A percentile compares a stretch with the other conserved stretches of the same genome.
phyloP scores from a whole-genome alignment of 768 basidiomycete genomes.

The Termitomyces eurrhizus region DNA sequence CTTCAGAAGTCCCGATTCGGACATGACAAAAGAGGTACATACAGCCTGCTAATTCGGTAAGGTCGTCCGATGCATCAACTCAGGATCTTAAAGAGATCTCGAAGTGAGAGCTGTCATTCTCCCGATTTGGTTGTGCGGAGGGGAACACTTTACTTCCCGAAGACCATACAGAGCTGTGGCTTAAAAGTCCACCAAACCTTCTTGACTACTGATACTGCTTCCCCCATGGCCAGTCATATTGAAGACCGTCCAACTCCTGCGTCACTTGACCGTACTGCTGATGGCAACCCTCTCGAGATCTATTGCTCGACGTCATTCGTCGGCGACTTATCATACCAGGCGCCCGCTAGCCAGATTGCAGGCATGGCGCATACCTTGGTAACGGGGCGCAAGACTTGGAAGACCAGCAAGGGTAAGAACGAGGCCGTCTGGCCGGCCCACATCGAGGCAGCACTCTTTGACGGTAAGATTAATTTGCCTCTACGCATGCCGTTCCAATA shows the following conservation, averaged over 20 bases:
- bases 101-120: constrained; percentile 2
- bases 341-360: constrained; percentile 8
- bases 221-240: constrained; percentile 8
- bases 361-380: constrained; percentile 28
- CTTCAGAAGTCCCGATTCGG: constrained; percentile 13
- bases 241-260: constrained; percentile 4
- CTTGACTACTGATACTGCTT: background rate
- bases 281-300: constrained; percentile 13
- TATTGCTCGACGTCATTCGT: constrained; percentile 17
- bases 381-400: constrained; percentile 53
- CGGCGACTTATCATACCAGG: constrained; percentile 16
- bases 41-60: constrained; percentile 7
- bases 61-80: constrained; percentile 7
- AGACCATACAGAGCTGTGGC: constrained; percentile 6
- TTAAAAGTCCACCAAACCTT: constrained; percentile 8
- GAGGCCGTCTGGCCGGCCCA: constrained; percentile 64
- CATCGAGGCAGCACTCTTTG: constrained; percentile 56
- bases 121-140: constrained; percentile 7
- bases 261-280: background rate
- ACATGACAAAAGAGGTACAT: constrained; percentile 12
- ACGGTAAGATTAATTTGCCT: constrained; percentile 38
- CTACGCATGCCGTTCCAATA: background rate
- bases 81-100: constrained; percentile 10
- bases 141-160: constrained; percentile 11
- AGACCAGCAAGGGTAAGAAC: constrained; percentile 44